A percentile compares a stretch with the other conserved stretches of the same genome.
phyloP scores from a whole-genome alignment of 2,329 filamentous ascomycete genomes.

The Nemania serpens region DNA sequence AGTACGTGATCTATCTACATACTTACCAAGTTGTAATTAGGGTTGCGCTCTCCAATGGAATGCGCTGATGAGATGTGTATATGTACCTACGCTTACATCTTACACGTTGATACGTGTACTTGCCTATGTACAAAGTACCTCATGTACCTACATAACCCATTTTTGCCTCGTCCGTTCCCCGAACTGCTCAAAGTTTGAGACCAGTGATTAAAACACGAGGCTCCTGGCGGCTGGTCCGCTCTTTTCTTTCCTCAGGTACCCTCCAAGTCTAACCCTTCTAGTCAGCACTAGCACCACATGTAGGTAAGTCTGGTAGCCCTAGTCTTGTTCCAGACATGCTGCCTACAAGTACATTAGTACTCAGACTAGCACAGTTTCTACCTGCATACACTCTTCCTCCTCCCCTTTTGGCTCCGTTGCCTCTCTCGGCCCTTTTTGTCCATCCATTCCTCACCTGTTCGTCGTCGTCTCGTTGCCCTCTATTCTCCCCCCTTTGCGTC shows the following conservation, averaged over 20 bases:
- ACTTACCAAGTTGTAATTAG: background rate
- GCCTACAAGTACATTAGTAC: too few relatives aligned
- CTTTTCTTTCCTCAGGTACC: slow-evolving; percentile 7
- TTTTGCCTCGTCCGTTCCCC: slow-evolving; percentile 20
- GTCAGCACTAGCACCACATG: too few relatives aligned
- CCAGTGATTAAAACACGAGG: slow-evolving; percentile 22
- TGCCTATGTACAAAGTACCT: too few relatives aligned
- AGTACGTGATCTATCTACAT: too few relatives aligned
- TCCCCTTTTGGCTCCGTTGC: slow-evolving; percentile 8
- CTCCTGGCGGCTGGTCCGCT: slow-evolving; percentile 26
- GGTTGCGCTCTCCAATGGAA: background rate
- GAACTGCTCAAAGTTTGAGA: background rate
- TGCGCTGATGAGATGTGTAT: background rate
- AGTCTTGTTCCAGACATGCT: slow-evolving; percentile 13
- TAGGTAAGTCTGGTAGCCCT: background rate
- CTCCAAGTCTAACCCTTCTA: too few relatives aligned
- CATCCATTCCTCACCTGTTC: slow-evolving; percentile 13
- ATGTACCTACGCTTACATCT: too few relatives aligned
- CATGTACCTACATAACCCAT: slow-evolving; percentile 2
- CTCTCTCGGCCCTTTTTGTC: slow-evolving; percentile 3
- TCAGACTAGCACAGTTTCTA: too few relatives aligned
- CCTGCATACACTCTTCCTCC: background rate
- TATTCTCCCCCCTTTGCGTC: slow-evolving; percentile 1
- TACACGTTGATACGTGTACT: too few relatives aligned
- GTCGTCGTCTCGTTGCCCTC: slow-evolving; percentile 5